phyloP scores from a whole-genome alignment of 83 land plant genomes.

The Larix sibirica region DNA sequence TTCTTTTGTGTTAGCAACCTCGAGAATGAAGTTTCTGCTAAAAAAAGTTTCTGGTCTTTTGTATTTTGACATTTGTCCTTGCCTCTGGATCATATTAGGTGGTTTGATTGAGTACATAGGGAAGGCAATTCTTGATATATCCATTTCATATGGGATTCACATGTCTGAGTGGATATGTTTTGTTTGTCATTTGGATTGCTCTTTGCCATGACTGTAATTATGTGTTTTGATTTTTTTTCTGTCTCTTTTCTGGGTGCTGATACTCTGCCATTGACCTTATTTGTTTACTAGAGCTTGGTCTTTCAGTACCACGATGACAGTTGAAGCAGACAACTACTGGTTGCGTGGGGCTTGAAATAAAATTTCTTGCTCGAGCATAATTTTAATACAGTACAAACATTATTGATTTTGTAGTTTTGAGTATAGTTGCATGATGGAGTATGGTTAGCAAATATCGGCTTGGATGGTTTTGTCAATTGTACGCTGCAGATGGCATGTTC shows the following conservation, averaged over 20 bases:
- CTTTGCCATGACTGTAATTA: neutral
- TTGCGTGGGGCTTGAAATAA: neutral
- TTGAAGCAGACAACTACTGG: neutral
- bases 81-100: too few relatives aligned
- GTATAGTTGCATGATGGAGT: neutral
- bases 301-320: slow-evolving; percentile 6
- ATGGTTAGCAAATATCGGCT: too few relatives aligned
- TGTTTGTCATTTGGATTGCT: neutral
- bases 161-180: too few relatives aligned
- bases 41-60: too few relatives aligned
- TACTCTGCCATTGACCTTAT: neutral
- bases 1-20: too few relatives aligned
- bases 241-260: neutral
- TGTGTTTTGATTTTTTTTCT: neutral
- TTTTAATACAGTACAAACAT: neutral
- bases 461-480: neutral
- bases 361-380: neutral
- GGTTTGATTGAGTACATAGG: too few relatives aligned
- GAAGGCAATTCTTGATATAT: too few relatives aligned
- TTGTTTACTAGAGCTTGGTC: slow-evolving; percentile 1
- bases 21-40: too few relatives aligned
- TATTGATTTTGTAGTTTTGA: neutral
- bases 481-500: neutral
- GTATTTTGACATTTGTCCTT: too few relatives aligned
- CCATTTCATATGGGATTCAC: too few relatives aligned